A percentile compares a stretch with the other conserved stretches of the same genome.
phyloP scores from a whole-genome alignment of 2,329 filamentous ascomycete genomes.

The Trichoderma koningii region DNA sequence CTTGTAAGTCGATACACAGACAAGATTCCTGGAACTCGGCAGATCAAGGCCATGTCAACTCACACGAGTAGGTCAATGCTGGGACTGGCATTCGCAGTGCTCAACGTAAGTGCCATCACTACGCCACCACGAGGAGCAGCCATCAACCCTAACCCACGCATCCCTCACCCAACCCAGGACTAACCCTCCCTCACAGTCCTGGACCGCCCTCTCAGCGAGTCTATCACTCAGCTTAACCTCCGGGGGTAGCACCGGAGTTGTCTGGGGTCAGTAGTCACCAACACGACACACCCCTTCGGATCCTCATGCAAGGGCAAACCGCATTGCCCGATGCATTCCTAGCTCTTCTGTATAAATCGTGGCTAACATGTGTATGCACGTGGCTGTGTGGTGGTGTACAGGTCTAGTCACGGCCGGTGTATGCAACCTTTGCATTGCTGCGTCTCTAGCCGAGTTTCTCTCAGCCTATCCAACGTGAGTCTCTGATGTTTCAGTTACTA shows the following conservation, averaged over 20 bases:
- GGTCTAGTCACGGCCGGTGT: conserved; percentile 39
- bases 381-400: conserved; percentile 16
- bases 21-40: neutral
- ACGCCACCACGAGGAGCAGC: neutral
- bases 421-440: conserved; percentile 53
- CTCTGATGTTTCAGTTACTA: neutral
- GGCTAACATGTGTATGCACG: neutral
- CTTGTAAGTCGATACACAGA: conserved; percentile 26
- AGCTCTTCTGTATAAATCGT: neutral
- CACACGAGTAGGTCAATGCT: conserved; percentile 41
- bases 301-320: neutral
- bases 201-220: conserved; percentile 50
- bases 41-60: neutral
- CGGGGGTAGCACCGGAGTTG: conserved; percentile 66
- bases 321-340: neutral
- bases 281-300: too few species aligned
- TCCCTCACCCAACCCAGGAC: neutral
- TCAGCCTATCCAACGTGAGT: conserved; percentile 57
- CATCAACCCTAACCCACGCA: neutral
- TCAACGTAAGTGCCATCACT: conserved; percentile 39
- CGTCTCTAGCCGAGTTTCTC: conserved; percentile 69
- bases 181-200: conserved; percentile 35
- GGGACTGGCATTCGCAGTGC: conserved; percentile 49
- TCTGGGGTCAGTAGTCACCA: conserved; percentile 59
- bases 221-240: conserved; percentile 59